Conservation (phyloP, 345 rosid genomes). For the Mallotus nudiflorus region DNA sequence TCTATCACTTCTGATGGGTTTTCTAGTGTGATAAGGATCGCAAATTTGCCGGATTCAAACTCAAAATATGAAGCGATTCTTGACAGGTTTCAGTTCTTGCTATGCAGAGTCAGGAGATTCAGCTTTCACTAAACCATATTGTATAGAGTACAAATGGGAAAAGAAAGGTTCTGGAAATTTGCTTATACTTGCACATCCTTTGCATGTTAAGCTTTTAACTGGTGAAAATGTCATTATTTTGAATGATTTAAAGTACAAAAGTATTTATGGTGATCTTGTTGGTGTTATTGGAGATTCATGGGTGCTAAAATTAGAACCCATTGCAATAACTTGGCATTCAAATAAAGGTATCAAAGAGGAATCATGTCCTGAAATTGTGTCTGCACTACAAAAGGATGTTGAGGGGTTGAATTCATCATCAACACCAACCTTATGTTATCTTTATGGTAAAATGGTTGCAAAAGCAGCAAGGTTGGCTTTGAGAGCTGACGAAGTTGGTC, state of each 20-base stretch:
- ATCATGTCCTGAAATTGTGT: slow-evolving; percentile 48
- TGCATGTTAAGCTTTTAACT: slow-evolving; percentile 64
- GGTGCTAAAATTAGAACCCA: slow-evolving; percentile 56
- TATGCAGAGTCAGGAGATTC: slow-evolving; percentile 83
- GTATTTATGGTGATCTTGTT: slow-evolving; percentile 87
- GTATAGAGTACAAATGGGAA: slow-evolving; percentile 78
- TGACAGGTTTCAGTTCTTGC: slow-evolving; percentile 79
- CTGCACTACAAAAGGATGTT: slow-evolving; percentile 76
- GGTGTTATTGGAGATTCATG: slow-evolving; percentile 86
- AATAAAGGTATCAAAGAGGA: slow-evolving; percentile 60
- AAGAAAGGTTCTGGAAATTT: slow-evolving; percentile 92
- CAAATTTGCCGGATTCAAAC: slow-evolving; percentile 45
- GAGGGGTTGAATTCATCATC: slow-evolving; percentile 50
- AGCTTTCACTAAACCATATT: slow-evolving; percentile 59
- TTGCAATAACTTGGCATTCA: slow-evolving; percentile 90
- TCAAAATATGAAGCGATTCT: slow-evolving; percentile 51
- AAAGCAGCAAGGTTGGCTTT: slow-evolving; percentile 89
- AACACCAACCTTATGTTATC: slow-evolving; percentile 63
- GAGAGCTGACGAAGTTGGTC: slow-evolving; percentile 78
- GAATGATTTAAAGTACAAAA: slow-evolving; percentile 55
- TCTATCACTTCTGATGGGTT: slow-evolving; percentile 50
- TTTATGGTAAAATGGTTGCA: slow-evolving; percentile 76
- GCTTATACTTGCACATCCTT: slow-evolving; percentile 89
- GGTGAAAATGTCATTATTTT: slow-evolving; percentile 45
- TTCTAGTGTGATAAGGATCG: slow-evolving; percentile 67